Evolutionary conservation across 306 rosid genomes (phyloP), one percentile per base, ranked within the genome.

Genomic region (Castanea crenata): DNA sequence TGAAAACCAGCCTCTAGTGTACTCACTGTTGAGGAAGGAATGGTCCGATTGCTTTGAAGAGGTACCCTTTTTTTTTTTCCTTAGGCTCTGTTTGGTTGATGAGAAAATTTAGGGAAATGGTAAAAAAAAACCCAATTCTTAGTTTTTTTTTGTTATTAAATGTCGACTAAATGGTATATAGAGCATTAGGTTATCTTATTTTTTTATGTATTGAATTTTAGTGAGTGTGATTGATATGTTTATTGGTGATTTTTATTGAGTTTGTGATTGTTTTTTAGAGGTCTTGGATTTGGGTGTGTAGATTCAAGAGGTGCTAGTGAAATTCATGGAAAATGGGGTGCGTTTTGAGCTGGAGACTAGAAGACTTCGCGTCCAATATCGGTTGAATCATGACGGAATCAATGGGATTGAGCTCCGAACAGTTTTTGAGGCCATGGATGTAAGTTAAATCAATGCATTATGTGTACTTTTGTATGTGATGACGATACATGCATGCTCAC

Each of bases 201-300:
- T 34, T 29, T 56, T 4, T 71, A 0, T 20, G 35, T 73, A 31
- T 63, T 49, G 59, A 14, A 15, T 58, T 73, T 70, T 29, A 64
- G 61, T 72, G 72, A 79, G 7, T 74, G 74, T 68, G 74, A 20
- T 61, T 65, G 75, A 38, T 38, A 38, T 38, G 69, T 54, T 56
- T 69, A 25, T 78, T 76, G 86, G 85, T 88, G 87, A 82, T 86
- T 86, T 87, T 90, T 82, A 78, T 90, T 88, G 83, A 88, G 87
- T 73, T 89, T 89, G 86, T 91, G 88, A 90, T 89, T 92, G 75
- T 78, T 75, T 82, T 91, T 92, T 90, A 91, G 92, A 92, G 91
- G 95, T 86, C 89, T 91, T 88, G 90, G 88, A 79, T 89, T 92
- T 94, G 90, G 91, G 90, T 94, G 88, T 92, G 91, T 91, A 95